phyloP scores from a whole-genome alignment of 2,329 filamentous ascomycete species.

The Trichoderma sp. region DNA sequence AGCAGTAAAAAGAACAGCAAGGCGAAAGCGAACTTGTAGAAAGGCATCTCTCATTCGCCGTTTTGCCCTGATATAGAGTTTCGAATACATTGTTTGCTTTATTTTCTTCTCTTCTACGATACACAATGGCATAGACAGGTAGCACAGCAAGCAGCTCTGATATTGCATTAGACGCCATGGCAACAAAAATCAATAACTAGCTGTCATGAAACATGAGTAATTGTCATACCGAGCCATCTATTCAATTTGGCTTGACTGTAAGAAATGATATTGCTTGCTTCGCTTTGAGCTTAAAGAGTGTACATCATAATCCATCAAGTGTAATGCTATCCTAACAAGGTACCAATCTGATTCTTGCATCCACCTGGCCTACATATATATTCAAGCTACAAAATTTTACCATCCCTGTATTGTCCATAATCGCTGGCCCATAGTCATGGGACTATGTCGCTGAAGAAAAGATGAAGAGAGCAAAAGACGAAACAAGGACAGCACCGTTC shows the following conservation, averaged over 20 bases:
- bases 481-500: conserved; percentile 26
- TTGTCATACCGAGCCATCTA: background rate
- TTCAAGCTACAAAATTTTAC: background rate
- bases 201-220: background rate
- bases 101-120: background rate
- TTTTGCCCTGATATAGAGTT: background rate
- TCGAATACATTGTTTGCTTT: background rate
- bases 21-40: conserved; percentile 26
- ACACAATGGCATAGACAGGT: background rate
- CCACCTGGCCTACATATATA: background rate
- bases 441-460: background rate
- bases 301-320: background rate
- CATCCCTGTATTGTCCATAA: background rate
- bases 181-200: background rate
- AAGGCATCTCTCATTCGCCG: background rate
- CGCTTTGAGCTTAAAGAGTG: background rate
- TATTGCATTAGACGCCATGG: background rate
- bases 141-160: background rate
- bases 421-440: background rate
- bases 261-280: background rate
- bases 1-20: conserved; percentile 26
- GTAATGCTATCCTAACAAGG: background rate
- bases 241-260: background rate
- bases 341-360: background rate
- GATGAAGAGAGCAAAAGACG: too few relatives aligned